Evolutionary conservation across 1,284 basidiomycete species (phyloP), one percentile per base, ranked within the genome.

Genomic region (Puccinia triticina): DNA sequence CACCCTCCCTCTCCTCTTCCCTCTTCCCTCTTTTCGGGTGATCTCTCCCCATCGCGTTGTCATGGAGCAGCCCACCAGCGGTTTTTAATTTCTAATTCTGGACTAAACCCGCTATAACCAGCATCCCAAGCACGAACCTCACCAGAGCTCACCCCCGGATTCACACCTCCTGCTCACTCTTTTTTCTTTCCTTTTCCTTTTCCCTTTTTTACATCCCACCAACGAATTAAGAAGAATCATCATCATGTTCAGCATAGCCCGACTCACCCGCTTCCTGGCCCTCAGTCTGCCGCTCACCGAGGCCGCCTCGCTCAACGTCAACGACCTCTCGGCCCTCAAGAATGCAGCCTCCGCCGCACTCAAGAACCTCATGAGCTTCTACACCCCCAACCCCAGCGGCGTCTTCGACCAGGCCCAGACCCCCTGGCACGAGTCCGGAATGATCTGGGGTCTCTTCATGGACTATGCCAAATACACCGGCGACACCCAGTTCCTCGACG

Each of bases 391-490:
- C 16, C 43, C 79, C 18, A 40, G 40, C 23, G 80, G 80, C 16
- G 46, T 64, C 14, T 75, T 82, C 48, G 59, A 64, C 40, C 40
- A 50, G 16, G 18, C 48, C 18, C 10, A 16, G 10, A 79, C 66
- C 12, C 77, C 77, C n/a, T 79, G 77, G 77, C 72, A 75, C 48
- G 79, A 82, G 75, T 74, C 79, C 18, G 79, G 79, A 0, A 75
- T 82, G 79, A 82, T 82, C 23, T 82, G 72, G 69, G 55, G 48
- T 23, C n/a, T 75, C 59, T 50, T 48, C 40, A 40, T 82, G 16
- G 79, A 82, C 37, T 82, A 82, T 43, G 71, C 72, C 43, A 53
- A 46, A 37, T 82, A 40, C 21, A 82, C 79, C 18, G 79, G 79
- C 46, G 79, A 82, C 66, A 66, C 29, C 5, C 59, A 73, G 66